Conservation (phyloP, 1,284 basidiomycete genomes). For the Pholiota adiposa region DNA sequence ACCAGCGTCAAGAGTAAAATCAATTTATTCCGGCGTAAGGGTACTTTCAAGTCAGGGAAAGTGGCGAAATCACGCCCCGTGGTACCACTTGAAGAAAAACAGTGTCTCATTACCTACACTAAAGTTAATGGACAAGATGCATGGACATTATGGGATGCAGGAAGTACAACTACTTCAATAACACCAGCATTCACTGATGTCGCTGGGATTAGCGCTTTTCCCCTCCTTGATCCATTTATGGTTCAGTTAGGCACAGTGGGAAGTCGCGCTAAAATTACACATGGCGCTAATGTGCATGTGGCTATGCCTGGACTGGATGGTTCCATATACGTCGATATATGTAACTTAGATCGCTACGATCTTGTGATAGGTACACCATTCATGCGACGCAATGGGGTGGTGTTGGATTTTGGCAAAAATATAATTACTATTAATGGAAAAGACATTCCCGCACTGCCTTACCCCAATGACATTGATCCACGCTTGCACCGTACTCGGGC, state of each 20-base stretch:
- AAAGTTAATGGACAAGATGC: conserved; percentile 2
- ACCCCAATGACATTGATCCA: not conserved
- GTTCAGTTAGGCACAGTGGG: too few species aligned
- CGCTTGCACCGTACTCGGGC: not conserved
- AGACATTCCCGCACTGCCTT: conserved; percentile 12
- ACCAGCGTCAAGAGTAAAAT: not conserved
- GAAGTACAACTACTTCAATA: too few species aligned
- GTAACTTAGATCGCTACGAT: conserved; percentile 24
- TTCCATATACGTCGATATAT: conserved; percentile 19
- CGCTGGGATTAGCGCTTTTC: too few species aligned
- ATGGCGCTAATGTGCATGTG: too few species aligned
- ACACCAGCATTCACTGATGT: too few species aligned
- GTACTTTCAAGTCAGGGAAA: not conserved
- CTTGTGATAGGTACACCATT: conserved; percentile 24
- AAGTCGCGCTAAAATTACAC: too few species aligned
- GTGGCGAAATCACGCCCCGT: not conserved
- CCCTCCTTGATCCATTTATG: too few species aligned
- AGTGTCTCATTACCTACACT: conserved; percentile 7
- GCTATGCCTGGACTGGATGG: not conserved
- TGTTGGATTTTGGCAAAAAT: conserved; percentile 15
- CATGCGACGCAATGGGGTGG: conserved; percentile 17
- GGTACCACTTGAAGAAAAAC: not conserved
- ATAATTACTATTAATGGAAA: conserved; percentile 9
- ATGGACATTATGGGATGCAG: too few species aligned
- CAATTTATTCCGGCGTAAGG: not conserved